Conservation (phyloP, 129 eudicot species). For the Tanacetum coccineum region DNA sequence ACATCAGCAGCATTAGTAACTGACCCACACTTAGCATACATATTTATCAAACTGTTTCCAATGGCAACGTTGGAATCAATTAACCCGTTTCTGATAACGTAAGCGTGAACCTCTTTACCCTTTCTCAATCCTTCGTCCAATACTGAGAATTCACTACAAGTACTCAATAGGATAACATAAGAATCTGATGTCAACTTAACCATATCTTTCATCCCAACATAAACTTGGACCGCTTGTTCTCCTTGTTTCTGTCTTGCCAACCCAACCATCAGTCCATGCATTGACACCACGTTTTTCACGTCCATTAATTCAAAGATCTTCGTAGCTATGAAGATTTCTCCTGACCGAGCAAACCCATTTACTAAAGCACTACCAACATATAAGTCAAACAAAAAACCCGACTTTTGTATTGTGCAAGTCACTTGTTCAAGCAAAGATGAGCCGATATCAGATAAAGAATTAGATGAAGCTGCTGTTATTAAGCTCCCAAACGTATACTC, state of each 20-base stretch:
- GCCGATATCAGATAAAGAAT: conserved; percentile 24
- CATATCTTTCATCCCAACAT: conserved; percentile 44
- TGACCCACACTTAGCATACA: conserved; percentile 83
- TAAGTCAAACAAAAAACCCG: conserved; percentile 58
- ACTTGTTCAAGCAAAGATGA: conserved; percentile 58
- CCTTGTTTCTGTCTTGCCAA: conserved; percentile 69
- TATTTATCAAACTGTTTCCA: conserved; percentile 76
- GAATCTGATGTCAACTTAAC: conserved; percentile 58
- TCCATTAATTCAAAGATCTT: conserved; percentile 65
- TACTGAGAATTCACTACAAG: conserved; percentile 50
- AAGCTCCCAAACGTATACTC: conserved; percentile 85
- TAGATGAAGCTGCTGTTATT: conserved; percentile 44
- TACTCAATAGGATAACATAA: conserved; percentile 71
- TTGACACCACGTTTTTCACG: conserved; percentile 61
- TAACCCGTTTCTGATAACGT: conserved; percentile 50
- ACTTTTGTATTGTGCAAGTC: conserved; percentile 49
- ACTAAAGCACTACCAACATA: conserved; percentile 95
- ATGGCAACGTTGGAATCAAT: conserved; percentile 46
- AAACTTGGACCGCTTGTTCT: conserved; percentile 66
- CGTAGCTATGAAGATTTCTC: conserved; percentile 45
- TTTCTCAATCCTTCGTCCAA: conserved; percentile 51
- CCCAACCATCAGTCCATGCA: conserved; percentile 90
- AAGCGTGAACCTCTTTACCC: conserved; percentile 78
- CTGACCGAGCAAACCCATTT: conserved; percentile 54
- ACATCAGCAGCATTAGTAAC: conserved; percentile 46